These are phyloP conservation scores for Vinca minor DNA, from an alignment of 257 asterid species.

Conservation along the genomic window DNA sequence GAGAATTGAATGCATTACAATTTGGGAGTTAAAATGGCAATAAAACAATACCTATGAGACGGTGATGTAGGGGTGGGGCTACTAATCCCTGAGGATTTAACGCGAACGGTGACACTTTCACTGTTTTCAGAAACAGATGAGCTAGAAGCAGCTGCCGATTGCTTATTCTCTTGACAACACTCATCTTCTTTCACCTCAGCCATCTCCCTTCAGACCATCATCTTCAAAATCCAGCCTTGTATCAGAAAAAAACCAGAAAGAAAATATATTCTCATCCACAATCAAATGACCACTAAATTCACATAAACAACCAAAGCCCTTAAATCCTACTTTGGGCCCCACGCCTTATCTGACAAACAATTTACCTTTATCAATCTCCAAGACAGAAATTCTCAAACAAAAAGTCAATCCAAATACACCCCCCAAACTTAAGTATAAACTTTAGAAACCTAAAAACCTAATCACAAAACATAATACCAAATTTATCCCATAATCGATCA, in stretches of 20 bases:
- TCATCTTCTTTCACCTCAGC: conserved; percentile 62
- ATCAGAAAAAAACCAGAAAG: conserved; percentile 5
- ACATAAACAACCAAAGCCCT: conserved; percentile 13
- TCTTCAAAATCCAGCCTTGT: conserved; percentile 25
- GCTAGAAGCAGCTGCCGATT: conserved; percentile 61
- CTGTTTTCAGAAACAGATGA: conserved; percentile 86
- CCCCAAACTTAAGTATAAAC: conserved; percentile 20
- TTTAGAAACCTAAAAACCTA: conserved; percentile 12
- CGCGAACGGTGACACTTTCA: conserved; percentile 41
- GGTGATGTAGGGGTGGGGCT: conserved; percentile 75
- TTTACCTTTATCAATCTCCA: too few species aligned
- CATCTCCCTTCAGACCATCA: conserved; percentile 44
- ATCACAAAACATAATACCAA: not conserved
- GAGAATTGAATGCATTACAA: not conserved
- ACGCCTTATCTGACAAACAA: too few species aligned
- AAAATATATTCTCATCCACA: conserved; percentile 6
- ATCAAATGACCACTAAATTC: conserved; percentile 10
- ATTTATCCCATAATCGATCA: conserved; percentile 11
- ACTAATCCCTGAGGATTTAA: conserved; percentile 57
- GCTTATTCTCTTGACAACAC: conserved; percentile 54
- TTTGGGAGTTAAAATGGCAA: not conserved
- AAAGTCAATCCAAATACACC: not conserved
- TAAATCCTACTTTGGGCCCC: too few species aligned
- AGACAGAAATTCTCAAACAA: conserved; percentile 1
- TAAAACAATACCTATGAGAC: conserved; percentile 51